Evolutionary conservation across 1,139 yeast species (phyloP).

Genomic region (Debaryomyces psychrophilus): DNA sequence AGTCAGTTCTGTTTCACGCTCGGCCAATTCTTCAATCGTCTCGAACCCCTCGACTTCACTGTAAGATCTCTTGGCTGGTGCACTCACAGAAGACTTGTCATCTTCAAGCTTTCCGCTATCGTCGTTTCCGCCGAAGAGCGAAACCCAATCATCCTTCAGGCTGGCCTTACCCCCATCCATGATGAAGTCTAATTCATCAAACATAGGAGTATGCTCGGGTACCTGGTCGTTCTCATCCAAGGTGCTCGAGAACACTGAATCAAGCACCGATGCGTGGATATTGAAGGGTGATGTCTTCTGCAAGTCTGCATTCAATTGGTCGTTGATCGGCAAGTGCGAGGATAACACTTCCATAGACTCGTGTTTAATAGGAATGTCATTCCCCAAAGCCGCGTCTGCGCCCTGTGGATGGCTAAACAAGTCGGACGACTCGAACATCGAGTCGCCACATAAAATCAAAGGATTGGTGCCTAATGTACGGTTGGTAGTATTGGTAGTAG

Average conservation of each 20-base stretch:
- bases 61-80: slow-evolving; percentile 27
- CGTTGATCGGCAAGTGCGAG: slow-evolving; percentile 23
- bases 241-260: slow-evolving; percentile 60
- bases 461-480: slow-evolving; percentile 20
- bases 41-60: slow-evolving; percentile 31
- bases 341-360: slow-evolving; percentile 20
- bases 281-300: slow-evolving; percentile 43
- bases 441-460: slow-evolving; percentile 33
- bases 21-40: slow-evolving; percentile 12
- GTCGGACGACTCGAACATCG: slow-evolving; percentile 33
- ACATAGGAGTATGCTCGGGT: slow-evolving; percentile 65
- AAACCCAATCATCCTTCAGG: slow-evolving; percentile 59
- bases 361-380: slow-evolving; percentile 14
- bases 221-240: slow-evolving; percentile 41
- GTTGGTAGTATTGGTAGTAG: slow-evolving; percentile 19
- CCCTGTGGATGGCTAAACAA: slow-evolving; percentile 17
- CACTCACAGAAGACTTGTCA: slow-evolving; percentile 2
- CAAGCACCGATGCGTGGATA: slow-evolving; percentile 61
- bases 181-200: slow-evolving; percentile 55
- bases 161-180: slow-evolving; percentile 50
- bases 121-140: slow-evolving; percentile 51
- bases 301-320: slow-evolving; percentile 13
- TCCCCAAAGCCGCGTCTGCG: slow-evolving; percentile 10
- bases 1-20: background rate
- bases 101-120: slow-evolving; percentile 22